Evolutionary conservation across 1,139 yeast genomes (phyloP), one percentile per base, ranked within the genome.

Genomic region (Hansenula anomala): DNA sequence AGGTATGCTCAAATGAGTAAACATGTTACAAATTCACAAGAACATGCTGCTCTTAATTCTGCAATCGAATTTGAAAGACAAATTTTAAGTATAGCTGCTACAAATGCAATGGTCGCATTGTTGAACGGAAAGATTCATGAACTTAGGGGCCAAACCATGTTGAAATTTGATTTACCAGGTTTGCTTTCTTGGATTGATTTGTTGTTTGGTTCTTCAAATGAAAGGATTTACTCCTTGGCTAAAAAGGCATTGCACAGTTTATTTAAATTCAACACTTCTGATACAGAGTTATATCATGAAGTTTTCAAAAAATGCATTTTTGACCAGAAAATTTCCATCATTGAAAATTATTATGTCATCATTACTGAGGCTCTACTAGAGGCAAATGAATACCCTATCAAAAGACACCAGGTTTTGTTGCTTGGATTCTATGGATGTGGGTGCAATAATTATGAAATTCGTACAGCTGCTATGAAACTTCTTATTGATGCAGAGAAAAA

Each of bases 61-160:
- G 80, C 92, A 5, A 69, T 92, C 44, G 97, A 92, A 55, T 73
- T 90, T 33, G 96, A 90, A 56, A 77, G 77, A 50, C 75, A 80
- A 37, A 79, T 82, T 26, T 62, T 90, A 13, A 90, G 88, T 49
- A 65, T 73, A 27, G 73, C 95, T 1, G 75, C 95, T 0, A 67
- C 88, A 37, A 83, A 88, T 46, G 80, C 95, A 34, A 86, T 94
- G 95, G 86, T 96, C 0, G 71, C 82, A 0, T 64, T 92, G 23
- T 82, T 95, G 48, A 74, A 80, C 3, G 84, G 87, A 19, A 72
- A 78, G 6, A 75, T 83, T 11, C 69, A 72, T 17, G 77, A 77
- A 40, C 63, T 68, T 2, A 65, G 77, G 28, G 66, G 73, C 11
- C 67, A 59, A 42, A 58, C 71, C 0, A 52, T 75, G 1, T 66